phyloP scores from a whole-genome alignment of 2,329 filamentous ascomycete species.

The Arthrobotrys conoides region DNA sequence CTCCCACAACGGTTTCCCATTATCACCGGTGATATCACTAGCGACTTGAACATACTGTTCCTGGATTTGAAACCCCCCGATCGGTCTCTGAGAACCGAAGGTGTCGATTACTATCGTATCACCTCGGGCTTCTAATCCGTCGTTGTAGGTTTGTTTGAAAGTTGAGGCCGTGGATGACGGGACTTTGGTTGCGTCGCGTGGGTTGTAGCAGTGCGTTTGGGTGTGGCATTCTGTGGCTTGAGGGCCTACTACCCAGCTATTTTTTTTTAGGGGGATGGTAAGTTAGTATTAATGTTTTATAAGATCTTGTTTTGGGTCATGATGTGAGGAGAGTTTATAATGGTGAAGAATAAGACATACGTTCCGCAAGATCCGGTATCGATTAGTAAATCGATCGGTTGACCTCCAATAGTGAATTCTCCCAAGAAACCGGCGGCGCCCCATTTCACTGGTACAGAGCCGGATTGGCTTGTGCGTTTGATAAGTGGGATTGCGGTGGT shows the following conservation, averaged over 20 bases:
- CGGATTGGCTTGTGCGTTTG: slow-evolving; percentile 18
- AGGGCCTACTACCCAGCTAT: slow-evolving; percentile 34
- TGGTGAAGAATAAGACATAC: no score
- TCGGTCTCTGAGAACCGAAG: slow-evolving; percentile 5
- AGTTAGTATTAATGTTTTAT: no score
- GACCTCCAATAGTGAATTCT: slow-evolving; percentile 37
- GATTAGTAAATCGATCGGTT: slow-evolving; percentile 26
- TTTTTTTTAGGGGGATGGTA: no score
- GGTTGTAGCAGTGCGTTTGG: slow-evolving; percentile 41
- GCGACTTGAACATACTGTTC: slow-evolving; percentile 31
- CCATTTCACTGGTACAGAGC: slow-evolving; percentile 18
- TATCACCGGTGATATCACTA: slow-evolving; percentile 1
- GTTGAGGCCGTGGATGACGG: slow-evolving; percentile 28
- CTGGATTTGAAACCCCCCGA: slow-evolving; percentile 2
- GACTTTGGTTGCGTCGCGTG: background rate
- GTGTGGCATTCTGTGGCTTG: slow-evolving; percentile 7
- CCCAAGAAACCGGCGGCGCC: slow-evolving; percentile 24
- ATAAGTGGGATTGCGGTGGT: slow-evolving; percentile 8
- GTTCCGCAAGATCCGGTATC: slow-evolving; percentile 38
- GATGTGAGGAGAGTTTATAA: background rate
- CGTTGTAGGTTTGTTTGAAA: slow-evolving; percentile 33
- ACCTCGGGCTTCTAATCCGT: slow-evolving; percentile 12
- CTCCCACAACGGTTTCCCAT: slow-evolving; percentile 9
- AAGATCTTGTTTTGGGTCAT: no score
- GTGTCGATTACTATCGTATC: slow-evolving; percentile 8